Conservation (phyloP, 352 stramenopile species). For the Blastocystis sp. region DNA sequence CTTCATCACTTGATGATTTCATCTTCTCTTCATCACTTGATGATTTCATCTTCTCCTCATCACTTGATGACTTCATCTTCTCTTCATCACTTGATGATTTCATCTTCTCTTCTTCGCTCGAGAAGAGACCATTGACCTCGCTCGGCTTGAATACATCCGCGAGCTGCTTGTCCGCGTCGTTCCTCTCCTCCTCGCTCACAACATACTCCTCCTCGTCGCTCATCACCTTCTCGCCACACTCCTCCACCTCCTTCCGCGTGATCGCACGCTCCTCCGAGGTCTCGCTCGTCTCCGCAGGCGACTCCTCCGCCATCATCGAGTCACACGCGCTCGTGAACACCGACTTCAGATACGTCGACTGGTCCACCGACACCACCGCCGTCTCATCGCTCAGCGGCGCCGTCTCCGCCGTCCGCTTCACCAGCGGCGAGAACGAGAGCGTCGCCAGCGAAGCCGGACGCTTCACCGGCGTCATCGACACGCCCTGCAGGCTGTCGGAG, state of each 20-base stretch:
- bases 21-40: no score
- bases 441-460: neutral
- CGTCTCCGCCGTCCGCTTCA: neutral
- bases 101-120: no score
- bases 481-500: neutral
- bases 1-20: no score
- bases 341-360: neutral
- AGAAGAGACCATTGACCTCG: no score
- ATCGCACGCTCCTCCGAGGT: neutral
- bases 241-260: neutral
- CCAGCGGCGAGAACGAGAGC: neutral
- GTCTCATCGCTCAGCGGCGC: neutral
- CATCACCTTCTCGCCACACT: neutral
- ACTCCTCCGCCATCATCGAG: neutral
- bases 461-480: neutral
- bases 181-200: neutral
- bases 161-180: no score
- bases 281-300: neutral
- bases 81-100: no score
- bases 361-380: neutral
- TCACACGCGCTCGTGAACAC: neutral
- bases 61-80: no score
- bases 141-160: no score
- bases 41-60: no score
- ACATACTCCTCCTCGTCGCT: neutral